Evolutionary conservation across 495 filamentous ascomycete genomes (phyloP).

Genomic region (Parathielavia hyrcaniae): DNA sequence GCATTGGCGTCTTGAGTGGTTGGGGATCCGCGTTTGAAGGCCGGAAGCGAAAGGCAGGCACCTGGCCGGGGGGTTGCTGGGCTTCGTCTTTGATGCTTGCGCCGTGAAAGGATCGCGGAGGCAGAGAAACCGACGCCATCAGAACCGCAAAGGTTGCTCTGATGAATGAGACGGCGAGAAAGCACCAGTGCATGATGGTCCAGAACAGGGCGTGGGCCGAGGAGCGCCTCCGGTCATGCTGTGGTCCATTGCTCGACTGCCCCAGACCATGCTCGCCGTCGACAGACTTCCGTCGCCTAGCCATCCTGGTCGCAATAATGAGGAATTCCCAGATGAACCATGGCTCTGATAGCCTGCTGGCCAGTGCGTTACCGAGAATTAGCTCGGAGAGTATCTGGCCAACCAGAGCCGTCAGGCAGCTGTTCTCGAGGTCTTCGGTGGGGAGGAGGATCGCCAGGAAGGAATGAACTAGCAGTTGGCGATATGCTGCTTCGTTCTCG

Average conservation of each 20-base stretch:
- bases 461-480: constrained; percentile 72
- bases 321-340: constrained; percentile 80
- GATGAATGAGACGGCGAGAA: constrained; percentile 57
- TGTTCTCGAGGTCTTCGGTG: constrained; percentile 85
- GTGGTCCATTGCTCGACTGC: constrained; percentile 12
- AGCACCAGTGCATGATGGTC: constrained; percentile 61
- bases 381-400: constrained; percentile 80
- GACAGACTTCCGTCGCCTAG: constrained; percentile 15
- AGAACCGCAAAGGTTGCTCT: constrained; percentile 52
- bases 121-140: constrained; percentile 48
- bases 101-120: constrained; percentile 35
- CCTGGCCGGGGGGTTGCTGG: constrained; percentile 14
- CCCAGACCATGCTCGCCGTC: constrained; percentile 13
- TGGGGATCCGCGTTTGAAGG: constrained; percentile 17
- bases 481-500: constrained; percentile 72
- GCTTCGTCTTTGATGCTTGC: constrained; percentile 16
- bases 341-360: constrained; percentile 71
- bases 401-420: constrained; percentile 71
- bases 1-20: constrained; percentile 57
- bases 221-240: constrained; percentile 17
- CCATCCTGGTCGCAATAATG: constrained; percentile 45
- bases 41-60: constrained; percentile 6
- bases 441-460: constrained; percentile 77
- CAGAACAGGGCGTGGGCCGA: constrained; percentile 53
- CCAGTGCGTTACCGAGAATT: constrained; percentile 71